Percentiles rank a stretch among this genome's conserved stretches.
Evolutionary conservation across 2,329 filamentous ascomycete genomes (phyloP).

Genomic region (Ophiocordyceps camponoti-leonardi): DNA sequence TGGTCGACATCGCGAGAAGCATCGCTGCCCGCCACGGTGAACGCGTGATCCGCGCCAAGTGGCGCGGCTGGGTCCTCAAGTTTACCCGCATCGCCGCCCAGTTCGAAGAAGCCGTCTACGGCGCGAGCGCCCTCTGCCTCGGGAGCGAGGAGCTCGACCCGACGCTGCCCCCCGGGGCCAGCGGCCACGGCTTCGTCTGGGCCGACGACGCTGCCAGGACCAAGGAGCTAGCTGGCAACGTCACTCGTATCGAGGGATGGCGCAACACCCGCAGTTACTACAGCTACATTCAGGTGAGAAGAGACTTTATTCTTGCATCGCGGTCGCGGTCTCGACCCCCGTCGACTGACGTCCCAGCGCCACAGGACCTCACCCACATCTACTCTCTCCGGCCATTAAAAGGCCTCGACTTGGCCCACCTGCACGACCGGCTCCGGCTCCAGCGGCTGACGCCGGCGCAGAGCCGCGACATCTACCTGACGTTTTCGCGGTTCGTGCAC

Average conservation of each 20-base stretch:
- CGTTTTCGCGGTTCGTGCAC: slow-evolving; percentile 57
- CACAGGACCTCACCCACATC: slow-evolving; percentile 45
- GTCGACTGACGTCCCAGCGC: background rate
- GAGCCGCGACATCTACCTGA: slow-evolving; percentile 70
- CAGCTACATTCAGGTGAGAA: slow-evolving; percentile 67
- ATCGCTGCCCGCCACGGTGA: slow-evolving; percentile 79
- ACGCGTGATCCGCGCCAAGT: slow-evolving; percentile 77
- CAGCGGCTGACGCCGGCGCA: slow-evolving; percentile 62
- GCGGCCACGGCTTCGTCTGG: slow-evolving; percentile 93
- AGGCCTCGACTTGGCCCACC: slow-evolving; percentile 74
- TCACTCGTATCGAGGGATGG: slow-evolving; percentile 91
- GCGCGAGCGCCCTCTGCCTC: slow-evolving; percentile 76
- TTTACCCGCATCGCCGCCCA: slow-evolving; percentile 85
- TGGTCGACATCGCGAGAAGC: slow-evolving; percentile 68
- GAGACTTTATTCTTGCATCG: background rate
- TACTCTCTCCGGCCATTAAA: slow-evolving; percentile 53
- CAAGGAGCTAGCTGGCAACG: slow-evolving; percentile 78
- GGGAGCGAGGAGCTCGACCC: slow-evolving; percentile 55
- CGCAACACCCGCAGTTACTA: slow-evolving; percentile 90
- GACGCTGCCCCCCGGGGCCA: slow-evolving; percentile 34
- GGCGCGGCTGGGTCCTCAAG: slow-evolving; percentile 85
- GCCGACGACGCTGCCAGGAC: slow-evolving; percentile 63
- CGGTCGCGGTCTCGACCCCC: too few relatives aligned
- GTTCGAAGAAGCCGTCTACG: slow-evolving; percentile 92
- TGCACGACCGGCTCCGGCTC: slow-evolving; percentile 78